Base-by-base conservation (phyloP, 495 filamentous ascomycete species). In the Staphylotrichum longicolle region DNA sequence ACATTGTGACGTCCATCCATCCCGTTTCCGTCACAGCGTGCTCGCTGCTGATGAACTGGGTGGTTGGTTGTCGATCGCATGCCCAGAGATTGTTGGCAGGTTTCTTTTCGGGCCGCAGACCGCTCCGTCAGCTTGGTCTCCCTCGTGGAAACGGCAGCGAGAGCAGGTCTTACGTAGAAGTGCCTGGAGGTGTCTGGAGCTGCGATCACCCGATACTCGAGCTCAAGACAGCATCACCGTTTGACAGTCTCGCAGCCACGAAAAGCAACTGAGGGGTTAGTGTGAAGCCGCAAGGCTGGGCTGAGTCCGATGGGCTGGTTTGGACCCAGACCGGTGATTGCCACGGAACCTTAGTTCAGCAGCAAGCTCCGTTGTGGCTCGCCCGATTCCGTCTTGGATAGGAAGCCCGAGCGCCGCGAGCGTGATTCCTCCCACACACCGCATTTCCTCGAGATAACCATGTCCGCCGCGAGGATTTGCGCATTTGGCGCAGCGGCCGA, bases 281-380 rank as follows among this genome's bases (percentile, higher is more conserved):
- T 35, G 5, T 7, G 33, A 27, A 27, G 50, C 50, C 50, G 39
- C 14, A 15, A 37, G 14, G 34, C 50, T 35, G 49, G 34, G 49
- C 49, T 40, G 35, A 54, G 51, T 40, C 51, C 35, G 35, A 2
- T 8, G 10, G 35, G 7, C 35, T 40, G n/a, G 27, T 10, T 34
- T 10, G 5, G 5, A 10, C 37, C 37, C 37, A 27, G 20, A 27
- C 37, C 37, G 6, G 37, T 6, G 6, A 7, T 10, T 39, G 37
- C 37, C 37, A 39, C 10, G 37, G 6, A 39, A 10, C 37, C 37
- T 10, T 39, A 10, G 34, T 8, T 27, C 8, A n/a, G 11, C 35
- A 40, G 35, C 15, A 33, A 53, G 50, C 50, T 53, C 50, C 34
- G 50, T 33, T 39, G 50, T 27, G 50, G 50, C 50, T 53, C 8